Conservation (phyloP, 1,139 yeast species). For the Arxiozyma bovina region DNA sequence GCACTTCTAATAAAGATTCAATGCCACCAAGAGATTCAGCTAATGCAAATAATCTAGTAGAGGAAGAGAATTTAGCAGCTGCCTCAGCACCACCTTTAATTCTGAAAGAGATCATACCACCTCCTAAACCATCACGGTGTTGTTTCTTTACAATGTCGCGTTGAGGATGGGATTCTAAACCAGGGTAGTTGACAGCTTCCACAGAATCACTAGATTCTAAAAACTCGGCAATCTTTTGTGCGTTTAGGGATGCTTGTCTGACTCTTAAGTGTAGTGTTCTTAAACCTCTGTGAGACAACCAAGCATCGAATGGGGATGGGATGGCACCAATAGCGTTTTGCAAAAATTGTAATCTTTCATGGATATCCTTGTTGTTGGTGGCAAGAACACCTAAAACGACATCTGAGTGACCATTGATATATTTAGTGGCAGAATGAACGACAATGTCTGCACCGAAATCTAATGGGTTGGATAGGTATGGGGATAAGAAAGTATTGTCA, state of each 20-base stretch:
- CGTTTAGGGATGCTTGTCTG: constrained; percentile 57
- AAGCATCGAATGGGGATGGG: constrained; percentile 84
- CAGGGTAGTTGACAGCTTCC: constrained; percentile 71
- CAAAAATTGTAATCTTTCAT: constrained; percentile 60
- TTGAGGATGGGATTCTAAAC: constrained; percentile 57
- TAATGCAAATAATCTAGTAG: constrained; percentile 69
- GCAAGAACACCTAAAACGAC: constrained; percentile 83
- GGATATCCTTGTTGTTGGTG: constrained; percentile 52
- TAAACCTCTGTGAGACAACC: constrained; percentile 90
- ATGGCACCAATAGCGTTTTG: constrained; percentile 86
- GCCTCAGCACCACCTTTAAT: constrained; percentile 73
- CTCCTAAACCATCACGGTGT: constrained; percentile 81
- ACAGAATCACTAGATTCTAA: constrained; percentile 46
- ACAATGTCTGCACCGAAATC: constrained; percentile 78
- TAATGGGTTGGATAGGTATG: constrained; percentile 83
- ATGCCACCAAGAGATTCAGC: constrained; percentile 91
- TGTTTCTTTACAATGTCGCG: constrained; percentile 59
- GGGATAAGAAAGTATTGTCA: constrained; percentile 91
- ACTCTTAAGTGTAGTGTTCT: constrained; percentile 80
- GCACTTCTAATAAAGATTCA: constrained; percentile 79
- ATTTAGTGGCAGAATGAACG: constrained; percentile 83
- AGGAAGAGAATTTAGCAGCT: constrained; percentile 64
- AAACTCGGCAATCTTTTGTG: constrained; percentile 64
- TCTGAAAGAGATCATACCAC: constrained; percentile 88
- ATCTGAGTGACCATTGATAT: constrained; percentile 88